Conservation (phyloP, 192 early-diverging fungal genomes). For the Entomortierella chlamydospora region DNA sequence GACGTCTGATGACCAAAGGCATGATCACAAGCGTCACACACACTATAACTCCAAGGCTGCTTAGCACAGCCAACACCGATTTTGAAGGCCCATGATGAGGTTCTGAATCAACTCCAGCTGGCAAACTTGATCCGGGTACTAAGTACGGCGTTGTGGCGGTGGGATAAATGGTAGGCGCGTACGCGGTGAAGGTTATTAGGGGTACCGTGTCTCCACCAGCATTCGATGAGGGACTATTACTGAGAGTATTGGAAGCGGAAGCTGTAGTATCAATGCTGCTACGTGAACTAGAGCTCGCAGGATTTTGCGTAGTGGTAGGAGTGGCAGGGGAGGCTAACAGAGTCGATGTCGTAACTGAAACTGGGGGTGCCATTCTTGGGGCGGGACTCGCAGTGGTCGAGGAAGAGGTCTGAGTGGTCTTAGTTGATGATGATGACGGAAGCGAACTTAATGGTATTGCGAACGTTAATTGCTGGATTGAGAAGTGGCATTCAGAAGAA, state of each 20-base stretch:
- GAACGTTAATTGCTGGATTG: not conserved
- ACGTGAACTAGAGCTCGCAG: not conserved
- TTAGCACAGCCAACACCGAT: constrained; percentile 7
- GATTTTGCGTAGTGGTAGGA: not conserved
- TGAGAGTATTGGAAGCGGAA: too few species aligned
- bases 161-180: too few species aligned
- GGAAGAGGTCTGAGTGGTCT: too few species aligned
- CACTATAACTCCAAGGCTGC: constrained; percentile 6
- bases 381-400: not conserved
- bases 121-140: not conserved
- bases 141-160: too few species aligned
- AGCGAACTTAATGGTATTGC: not conserved
- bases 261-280: too few species aligned
- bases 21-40: constrained; percentile 17
- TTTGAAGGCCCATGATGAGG: not conserved
- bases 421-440: not conserved
- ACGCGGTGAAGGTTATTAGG: too few species aligned
- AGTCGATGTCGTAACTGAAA: too few species aligned
- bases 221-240: not conserved
- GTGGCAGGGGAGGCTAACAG: too few species aligned
- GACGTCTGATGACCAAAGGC: constrained; percentile 18
- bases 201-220: not conserved
- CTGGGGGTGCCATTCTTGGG: too few species aligned
- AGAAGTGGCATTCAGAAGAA: constrained; percentile 13
- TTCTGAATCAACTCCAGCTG: not conserved